Evolutionary conservation across 208 protist genomes (phyloP), one percentile per base, ranked within the genome.

Genomic region (Strigomonas oncopelti): DNA sequence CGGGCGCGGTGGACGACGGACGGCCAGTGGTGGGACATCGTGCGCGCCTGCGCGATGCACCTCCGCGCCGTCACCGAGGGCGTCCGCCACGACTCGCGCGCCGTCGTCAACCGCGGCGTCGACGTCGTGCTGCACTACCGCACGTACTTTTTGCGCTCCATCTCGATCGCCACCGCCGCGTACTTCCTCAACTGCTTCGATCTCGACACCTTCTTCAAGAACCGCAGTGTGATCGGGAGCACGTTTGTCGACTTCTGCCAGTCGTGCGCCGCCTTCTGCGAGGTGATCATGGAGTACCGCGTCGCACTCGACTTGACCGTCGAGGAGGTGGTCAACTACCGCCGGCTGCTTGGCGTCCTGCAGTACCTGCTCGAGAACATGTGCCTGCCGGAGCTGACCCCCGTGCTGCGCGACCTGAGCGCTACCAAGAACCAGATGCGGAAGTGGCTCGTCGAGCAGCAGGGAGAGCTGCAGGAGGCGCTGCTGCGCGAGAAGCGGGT

Each of bases 151-250:
- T 69, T 88, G 46, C 77, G 79, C 4, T 80, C 79, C 22, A 61
- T 85, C 22, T 81, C 81, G 0, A 58, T 84, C 0, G 67, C 79
- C 14, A 18, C 89, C 16, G 51, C 81, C 0, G 81, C 77, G 34
- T 88, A 88, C 59, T 75, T 88, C 54, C 75, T 79, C 45, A 83
- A 83, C 65, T 84, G 83, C 71, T 92, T 85, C 72, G 77, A 65
- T 65, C 70, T 68, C 31, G 72, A 66, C 13, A 65, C 61, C 25
- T 92, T 78, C 73, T 79, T 75, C 24, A 74, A 70, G 0, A 68
- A 73, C 34, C 27, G 55, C 0, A 63, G 61, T 28, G 36, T 72
- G 34, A 81, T 89, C 45, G 74, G 71, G 8, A 2, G 58, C 8
- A 57, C 51, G 13, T 76, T 88, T 32, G 20, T 46, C 8, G 69